Evolutionary conservation across 1,284 basidiomycete species (phyloP).

Genomic region (Melampsora larici-populina): DNA sequence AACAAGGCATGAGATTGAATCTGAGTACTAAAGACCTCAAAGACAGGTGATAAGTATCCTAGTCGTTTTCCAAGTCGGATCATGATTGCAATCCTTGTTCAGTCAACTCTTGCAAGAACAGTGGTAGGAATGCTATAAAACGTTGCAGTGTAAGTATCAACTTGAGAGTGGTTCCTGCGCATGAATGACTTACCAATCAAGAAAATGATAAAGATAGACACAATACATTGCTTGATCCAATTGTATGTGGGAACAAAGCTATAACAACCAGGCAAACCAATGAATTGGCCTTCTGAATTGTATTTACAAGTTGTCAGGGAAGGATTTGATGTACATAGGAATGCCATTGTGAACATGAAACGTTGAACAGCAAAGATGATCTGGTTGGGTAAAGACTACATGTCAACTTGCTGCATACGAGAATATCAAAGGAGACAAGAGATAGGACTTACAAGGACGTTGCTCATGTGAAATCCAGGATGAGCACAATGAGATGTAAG

Average conservation of each 20-base stretch:
- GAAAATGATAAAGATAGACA: constrained; percentile 94
- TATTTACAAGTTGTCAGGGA: constrained; percentile 74
- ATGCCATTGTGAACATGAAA: constrained; percentile 78
- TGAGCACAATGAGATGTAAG: constrained; percentile 99
- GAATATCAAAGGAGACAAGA: not conserved
- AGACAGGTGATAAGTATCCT: constrained; percentile 83
- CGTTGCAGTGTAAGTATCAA: not conserved
- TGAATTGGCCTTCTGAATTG: constrained; percentile 66
- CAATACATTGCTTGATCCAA: constrained; percentile 91
- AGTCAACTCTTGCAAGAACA: constrained; percentile 91
- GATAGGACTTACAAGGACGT: constrained; percentile 67
- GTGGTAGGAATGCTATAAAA: constrained; percentile 48
- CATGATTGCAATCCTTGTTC: constrained; percentile 85
- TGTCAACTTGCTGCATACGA: not conserved
- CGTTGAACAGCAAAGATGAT: constrained; percentile 87
- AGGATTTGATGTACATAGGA: constrained; percentile 82
- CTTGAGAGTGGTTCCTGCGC: not conserved
- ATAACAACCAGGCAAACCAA: constrained; percentile 80
- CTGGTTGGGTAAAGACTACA: not conserved
- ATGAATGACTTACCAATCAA: constrained; percentile 62
- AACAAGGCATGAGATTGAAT: constrained; percentile 93
- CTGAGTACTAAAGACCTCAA: constrained; percentile 93
- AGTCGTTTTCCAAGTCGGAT: constrained; percentile 87
- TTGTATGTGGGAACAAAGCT: constrained; percentile 81
- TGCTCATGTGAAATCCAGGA: constrained; percentile 99